Percentiles rank a stretch among this genome's conserved stretches.
Conservation (phyloP, 768 basidiomycete genomes). For the Crassisporium funariophilum region DNA sequence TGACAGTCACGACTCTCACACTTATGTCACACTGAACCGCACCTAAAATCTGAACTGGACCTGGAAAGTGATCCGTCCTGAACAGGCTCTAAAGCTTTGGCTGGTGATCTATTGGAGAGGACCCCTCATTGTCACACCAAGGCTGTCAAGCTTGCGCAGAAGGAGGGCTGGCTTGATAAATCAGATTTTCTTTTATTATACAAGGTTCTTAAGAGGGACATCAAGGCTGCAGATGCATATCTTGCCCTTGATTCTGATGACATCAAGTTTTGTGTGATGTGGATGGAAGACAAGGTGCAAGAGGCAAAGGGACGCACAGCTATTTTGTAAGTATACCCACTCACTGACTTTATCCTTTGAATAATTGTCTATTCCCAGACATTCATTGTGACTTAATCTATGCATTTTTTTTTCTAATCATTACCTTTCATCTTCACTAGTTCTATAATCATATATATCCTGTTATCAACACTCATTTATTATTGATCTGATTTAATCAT, state of each 20-base stretch:
- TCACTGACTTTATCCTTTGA: neutral
- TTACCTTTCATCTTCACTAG: neutral
- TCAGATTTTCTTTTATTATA: conserved; percentile 6
- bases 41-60: neutral
- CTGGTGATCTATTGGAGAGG: conserved; percentile 10
- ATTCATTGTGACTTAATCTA: too few species aligned
- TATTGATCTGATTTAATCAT: conserved; percentile 1
- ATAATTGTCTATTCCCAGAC: neutral
- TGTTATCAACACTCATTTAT: neutral
- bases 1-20: neutral
- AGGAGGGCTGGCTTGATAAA: conserved; percentile 16
- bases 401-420: neutral
- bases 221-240: conserved; percentile 18
- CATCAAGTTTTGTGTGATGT: neutral
- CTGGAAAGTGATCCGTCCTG: neutral
- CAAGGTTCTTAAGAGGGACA: conserved; percentile 16
- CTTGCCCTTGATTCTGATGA: conserved; percentile 9
- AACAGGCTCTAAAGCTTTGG: conserved; percentile 1
- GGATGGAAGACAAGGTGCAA: neutral
- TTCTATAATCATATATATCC: neutral
- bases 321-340: neutral
- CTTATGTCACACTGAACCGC: neutral
- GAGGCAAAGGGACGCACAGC: neutral
- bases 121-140: conserved; percentile 15
- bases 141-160: conserved; percentile 15